Conservation (phyloP, 2,329 filamentous ascomycete genomes). For the Fusarium scirpi region DNA sequence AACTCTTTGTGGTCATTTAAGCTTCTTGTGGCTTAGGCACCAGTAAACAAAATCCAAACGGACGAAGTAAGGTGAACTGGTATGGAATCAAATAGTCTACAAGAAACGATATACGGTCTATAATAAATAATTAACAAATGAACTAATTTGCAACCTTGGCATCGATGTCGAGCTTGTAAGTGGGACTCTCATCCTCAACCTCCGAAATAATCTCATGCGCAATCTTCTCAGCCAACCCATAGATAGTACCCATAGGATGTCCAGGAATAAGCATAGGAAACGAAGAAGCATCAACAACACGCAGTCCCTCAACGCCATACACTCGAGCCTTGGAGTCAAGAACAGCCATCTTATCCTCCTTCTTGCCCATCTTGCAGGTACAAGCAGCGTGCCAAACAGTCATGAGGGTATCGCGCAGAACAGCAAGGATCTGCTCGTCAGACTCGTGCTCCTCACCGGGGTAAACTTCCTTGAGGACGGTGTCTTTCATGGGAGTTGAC, state of each 20-base stretch:
- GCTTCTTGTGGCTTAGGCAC: not conserved
- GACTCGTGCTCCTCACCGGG: slow-evolving; percentile 43
- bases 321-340: slow-evolving; percentile 35
- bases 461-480: slow-evolving; percentile 53
- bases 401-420: slow-evolving; percentile 45
- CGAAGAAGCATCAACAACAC: slow-evolving; percentile 34
- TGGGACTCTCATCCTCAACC: not conserved
- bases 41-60: not conserved
- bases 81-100: not conserved
- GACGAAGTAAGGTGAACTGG: not conserved
- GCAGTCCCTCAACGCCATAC: slow-evolving; percentile 28
- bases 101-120: not conserved
- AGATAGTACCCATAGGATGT: slow-evolving; percentile 29
- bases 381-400: slow-evolving; percentile 42
- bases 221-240: slow-evolving; percentile 40
- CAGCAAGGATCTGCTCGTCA: slow-evolving; percentile 57
- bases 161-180: not conserved
- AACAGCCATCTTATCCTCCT: slow-evolving; percentile 31
- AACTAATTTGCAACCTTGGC: not conserved
- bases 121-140: not conserved
- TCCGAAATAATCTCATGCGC: slow-evolving; percentile 24
- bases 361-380: slow-evolving; percentile 41
- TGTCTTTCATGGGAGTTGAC: slow-evolving; percentile 46
- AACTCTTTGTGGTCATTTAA: not conserved
- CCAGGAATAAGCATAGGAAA: slow-evolving; percentile 34